Evolutionary conservation across 2,329 filamentous ascomycete species (phyloP).

Genomic region (Incumbomyces delicatus): DNA sequence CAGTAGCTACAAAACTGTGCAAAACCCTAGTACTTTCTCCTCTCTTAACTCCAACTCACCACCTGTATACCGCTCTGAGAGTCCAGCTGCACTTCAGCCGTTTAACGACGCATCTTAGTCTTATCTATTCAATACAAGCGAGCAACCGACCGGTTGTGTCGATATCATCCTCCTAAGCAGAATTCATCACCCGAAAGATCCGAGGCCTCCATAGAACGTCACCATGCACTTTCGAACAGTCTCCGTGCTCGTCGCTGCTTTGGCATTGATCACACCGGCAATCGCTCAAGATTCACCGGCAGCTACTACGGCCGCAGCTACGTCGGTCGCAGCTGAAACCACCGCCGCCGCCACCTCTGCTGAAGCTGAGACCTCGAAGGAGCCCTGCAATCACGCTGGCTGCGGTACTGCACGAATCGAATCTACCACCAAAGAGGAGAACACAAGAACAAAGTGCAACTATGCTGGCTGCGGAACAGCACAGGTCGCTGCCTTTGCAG

Average conservation of each 20-base stretch:
- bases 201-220: background rate
- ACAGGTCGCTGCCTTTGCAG: background rate
- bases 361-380: no score
- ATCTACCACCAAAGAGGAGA: background rate
- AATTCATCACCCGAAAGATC: no score
- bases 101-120: no score
- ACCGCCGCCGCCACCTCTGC: background rate
- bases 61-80: no score
- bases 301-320: background rate
- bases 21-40: no score
- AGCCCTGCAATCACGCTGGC: background rate
- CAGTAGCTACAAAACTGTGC: no score
- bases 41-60: no score
- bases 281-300: background rate
- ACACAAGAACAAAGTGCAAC: background rate
- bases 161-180: no score
- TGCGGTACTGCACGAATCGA: background rate
- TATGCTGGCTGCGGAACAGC: constrained; percentile 1
- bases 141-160: no score
- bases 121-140: no score
- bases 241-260: background rate
- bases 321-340: background rate
- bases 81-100: no score
- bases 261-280: background rate
- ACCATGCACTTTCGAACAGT: background rate